Percentiles rank a stretch among this genome's conserved stretches.
phyloP scores from a whole-genome alignment of 2,329 filamentous ascomycete genomes.

The Dothideomycetes sp. region DNA sequence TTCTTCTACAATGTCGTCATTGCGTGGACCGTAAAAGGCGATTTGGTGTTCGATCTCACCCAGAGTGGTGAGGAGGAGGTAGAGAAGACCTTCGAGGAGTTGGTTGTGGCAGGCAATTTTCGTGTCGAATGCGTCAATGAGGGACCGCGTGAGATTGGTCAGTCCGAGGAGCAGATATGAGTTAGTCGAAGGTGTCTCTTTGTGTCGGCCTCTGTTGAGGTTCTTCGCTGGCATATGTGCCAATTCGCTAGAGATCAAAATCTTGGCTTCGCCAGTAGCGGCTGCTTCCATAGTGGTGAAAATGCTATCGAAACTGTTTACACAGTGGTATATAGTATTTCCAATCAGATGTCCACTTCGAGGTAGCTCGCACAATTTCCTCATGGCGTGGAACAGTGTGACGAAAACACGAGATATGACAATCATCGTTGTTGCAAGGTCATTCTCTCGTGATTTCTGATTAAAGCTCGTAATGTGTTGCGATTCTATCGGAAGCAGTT shows the following conservation, averaged over 20 bases:
- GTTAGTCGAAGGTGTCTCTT: slow-evolving; percentile 9
- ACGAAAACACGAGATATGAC: slow-evolving; percentile 27
- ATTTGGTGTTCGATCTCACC: slow-evolving; percentile 27
- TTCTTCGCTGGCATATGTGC: slow-evolving; percentile 7
- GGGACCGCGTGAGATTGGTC: slow-evolving; percentile 20
- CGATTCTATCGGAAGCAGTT: slow-evolving; percentile 9
- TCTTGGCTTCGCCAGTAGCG: slow-evolving; percentile 1
- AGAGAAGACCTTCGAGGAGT: slow-evolving; percentile 34
- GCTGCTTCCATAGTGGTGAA: slow-evolving; percentile 14
- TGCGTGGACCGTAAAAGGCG: slow-evolving; percentile 23
- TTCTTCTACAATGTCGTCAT: slow-evolving; percentile 14
- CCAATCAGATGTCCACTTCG: not conserved
- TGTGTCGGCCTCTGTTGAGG: slow-evolving; percentile 11
- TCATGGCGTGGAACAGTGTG: slow-evolving; percentile 21
- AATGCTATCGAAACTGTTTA: slow-evolving; percentile 11
- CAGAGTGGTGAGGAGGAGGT: slow-evolving; percentile 27
- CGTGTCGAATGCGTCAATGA: slow-evolving; percentile 26
- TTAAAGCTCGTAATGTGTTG: slow-evolving; percentile 4
- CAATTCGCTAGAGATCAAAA: not conserved
- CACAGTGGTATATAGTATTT: slow-evolving; percentile 4
- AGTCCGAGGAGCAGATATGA: slow-evolving; percentile 10
- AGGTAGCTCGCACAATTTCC: slow-evolving; percentile 8
- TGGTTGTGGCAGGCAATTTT: slow-evolving; percentile 23
- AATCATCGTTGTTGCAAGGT: slow-evolving; percentile 12
- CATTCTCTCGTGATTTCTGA: slow-evolving; percentile 3